Base-by-base conservation (phyloP, 345 rosid genomes). In the Acer yangbiense region DNA sequence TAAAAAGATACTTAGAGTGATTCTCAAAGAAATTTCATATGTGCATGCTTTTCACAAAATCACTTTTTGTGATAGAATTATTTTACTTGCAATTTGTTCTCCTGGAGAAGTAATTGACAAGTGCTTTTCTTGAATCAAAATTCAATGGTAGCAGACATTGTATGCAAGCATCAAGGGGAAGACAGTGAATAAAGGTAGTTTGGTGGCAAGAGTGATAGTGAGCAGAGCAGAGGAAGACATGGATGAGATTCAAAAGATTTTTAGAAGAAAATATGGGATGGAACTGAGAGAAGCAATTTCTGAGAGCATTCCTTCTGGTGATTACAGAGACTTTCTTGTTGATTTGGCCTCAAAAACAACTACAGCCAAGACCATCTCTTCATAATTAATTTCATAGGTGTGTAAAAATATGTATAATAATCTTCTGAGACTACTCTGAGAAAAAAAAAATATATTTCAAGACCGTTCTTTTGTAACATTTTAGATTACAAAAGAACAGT, bases 191-290 rank as follows among this genome's bases (percentile, higher is more conserved):
- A 77, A 57, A 68, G 80, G 83, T 0, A 83, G 71, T 13, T 23
- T 86, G 84, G 55, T 86, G 84, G 55, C 82, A 11, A 84, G 92
- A 2, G 86, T 86, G 75, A 76, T 87, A 78, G 81, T 86, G 81
- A 86, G 84, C 79, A 86, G 91, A 78, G 84, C 88, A 16, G 94
- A 89, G 76, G 43, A 82, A 66, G 94, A 92, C 81, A 77, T 87
- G 85, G 81, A 79, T 55, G 89, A 86, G 66, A 85, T 90, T 32
- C 84, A 77, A 48, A 77, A 55, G 69, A 76, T 65, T 20, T 89
- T 88, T 76, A 80, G 76, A 85, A 69, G 65, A 7, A 88, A 84
- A 76, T 84, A 87, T 80, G 86, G 79, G 7, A 20, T 81, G 48
- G 89, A 86, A 52, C 67, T 90, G 39, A 83, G 68, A 80, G 87